Evolutionary conservation across 192 early-diverging fungal genomes (phyloP).

Genomic region (Backusella tarrabulga): DNA sequence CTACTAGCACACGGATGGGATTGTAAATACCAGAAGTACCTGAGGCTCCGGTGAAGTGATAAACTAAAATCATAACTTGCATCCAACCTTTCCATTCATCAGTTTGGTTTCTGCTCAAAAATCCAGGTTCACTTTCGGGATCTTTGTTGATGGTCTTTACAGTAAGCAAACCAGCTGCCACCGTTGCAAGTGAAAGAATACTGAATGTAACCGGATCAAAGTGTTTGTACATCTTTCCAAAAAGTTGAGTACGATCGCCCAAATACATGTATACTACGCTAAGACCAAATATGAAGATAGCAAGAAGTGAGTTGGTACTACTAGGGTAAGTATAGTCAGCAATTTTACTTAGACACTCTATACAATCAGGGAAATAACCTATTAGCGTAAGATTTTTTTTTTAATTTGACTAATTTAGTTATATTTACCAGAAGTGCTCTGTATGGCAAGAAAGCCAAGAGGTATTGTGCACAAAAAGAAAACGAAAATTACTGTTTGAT

Average conservation of each 20-base stretch:
- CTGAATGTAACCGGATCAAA: constrained; percentile 48
- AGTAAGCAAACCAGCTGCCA: constrained; percentile 48
- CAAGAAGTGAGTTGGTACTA: constrained; percentile 38
- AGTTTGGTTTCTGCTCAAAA: constrained; percentile 75
- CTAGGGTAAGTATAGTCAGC: constrained; percentile 27
- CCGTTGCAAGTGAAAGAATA: constrained; percentile 38
- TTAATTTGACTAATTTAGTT: not conserved
- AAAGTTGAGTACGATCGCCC: constrained; percentile 66
- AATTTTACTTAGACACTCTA: not conserved
- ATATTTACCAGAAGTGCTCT: not conserved
- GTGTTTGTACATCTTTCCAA: constrained; percentile 67
- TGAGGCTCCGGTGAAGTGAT: constrained; percentile 72
- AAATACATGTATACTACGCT: constrained; percentile 61
- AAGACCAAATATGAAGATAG: constrained; percentile 50
- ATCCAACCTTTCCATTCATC: constrained; percentile 92
- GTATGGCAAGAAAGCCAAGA: constrained; percentile 14
- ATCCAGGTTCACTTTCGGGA: constrained; percentile 41
- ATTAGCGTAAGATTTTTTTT: not conserved
- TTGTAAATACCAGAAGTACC: constrained; percentile 65
- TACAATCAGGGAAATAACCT: not conserved
- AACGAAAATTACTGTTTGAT: constrained; percentile 37
- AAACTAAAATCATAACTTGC: constrained; percentile 70
- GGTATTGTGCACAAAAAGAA: constrained; percentile 44
- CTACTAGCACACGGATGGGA: constrained; percentile 70
- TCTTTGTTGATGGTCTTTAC: constrained; percentile 42